phyloP scores from a whole-genome alignment of 2,329 filamentous ascomycete species.

The Elsinoe ampelina region DNA sequence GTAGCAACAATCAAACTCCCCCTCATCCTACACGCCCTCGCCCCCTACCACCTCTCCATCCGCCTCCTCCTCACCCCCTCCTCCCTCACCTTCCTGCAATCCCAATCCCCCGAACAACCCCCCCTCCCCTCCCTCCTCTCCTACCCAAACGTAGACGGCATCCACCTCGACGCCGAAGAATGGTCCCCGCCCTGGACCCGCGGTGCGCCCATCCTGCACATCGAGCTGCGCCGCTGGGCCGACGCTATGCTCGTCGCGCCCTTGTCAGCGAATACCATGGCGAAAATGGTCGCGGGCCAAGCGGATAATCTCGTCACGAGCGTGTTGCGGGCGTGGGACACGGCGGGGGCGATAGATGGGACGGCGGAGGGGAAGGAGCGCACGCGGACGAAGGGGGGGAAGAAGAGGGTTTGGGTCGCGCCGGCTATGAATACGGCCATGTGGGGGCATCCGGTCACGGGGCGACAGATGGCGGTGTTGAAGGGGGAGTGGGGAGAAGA shows the following conservation, averaged over 20 bases:
- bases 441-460: conserved; percentile 79
- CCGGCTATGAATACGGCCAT: conserved; percentile 85
- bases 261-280: conserved; percentile 73
- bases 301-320: conserved; percentile 66
- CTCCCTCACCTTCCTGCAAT: conserved; percentile 65
- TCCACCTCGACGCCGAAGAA: conserved; percentile 80
- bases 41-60: conserved; percentile 57
- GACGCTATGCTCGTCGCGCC: conserved; percentile 73
- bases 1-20: conserved; percentile 79
- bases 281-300: conserved; percentile 73
- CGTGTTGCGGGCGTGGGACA: conserved; percentile 83
- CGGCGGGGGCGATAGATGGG: conserved; percentile 49
- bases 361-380: conserved; percentile 20
- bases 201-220: conserved; percentile 76
- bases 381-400: conserved; percentile 26
- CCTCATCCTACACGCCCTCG: conserved; percentile 45
- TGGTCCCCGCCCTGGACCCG: conserved; percentile 72
- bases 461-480: conserved; percentile 58
- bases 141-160: conserved; percentile 64
- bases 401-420: conserved; percentile 64
- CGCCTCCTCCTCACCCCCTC: conserved; percentile 72
- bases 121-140: conserved; percentile 48
- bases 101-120: conserved; percentile 71
- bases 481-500: conserved; percentile 60
- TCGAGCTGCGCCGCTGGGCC: conserved; percentile 76